phyloP scores from a whole-genome alignment of 805 yeast species.

The Schwanniomyces vanrijiae region DNA sequence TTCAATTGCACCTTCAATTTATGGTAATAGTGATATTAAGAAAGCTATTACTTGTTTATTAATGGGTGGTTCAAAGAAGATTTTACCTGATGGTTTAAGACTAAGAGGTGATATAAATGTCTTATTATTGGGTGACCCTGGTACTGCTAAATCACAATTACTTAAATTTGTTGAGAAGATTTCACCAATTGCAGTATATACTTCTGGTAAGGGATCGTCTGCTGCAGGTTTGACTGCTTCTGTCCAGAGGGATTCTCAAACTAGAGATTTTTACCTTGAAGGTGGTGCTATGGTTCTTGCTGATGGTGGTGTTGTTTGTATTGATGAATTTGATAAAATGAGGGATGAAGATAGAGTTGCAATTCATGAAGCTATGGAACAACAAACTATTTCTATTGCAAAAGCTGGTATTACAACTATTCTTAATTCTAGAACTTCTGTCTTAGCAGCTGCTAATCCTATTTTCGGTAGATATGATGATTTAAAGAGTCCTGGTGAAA shows the following conservation, averaged over 20 bases:
- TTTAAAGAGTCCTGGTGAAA: constrained; percentile 94
- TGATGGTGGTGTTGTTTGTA: constrained; percentile 98
- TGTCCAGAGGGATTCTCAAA: constrained; percentile 85
- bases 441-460: constrained; percentile 97
- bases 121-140: constrained; percentile 93
- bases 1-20: constrained; percentile 95
- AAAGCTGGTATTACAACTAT: constrained; percentile 99
- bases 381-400: constrained; percentile 97
- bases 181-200: constrained; percentile 91
- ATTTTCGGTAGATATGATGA: constrained; percentile 96
- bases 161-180: constrained; percentile 94
- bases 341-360: constrained; percentile 98
- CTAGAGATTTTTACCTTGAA: constrained; percentile 91
- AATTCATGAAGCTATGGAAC: constrained; percentile 99
- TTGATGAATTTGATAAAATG: constrained; percentile 99
- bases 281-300: constrained; percentile 99
- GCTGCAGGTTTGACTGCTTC: constrained; percentile 99
- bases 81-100: constrained; percentile 94
- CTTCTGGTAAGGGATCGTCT: constrained; percentile 98
- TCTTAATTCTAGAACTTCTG: constrained; percentile 92
- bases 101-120: constrained; percentile 97
- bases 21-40: constrained; percentile 90
- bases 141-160: constrained; percentile 97
- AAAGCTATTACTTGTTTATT: constrained; percentile 89
- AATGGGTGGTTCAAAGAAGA: constrained; percentile 91